These are phyloP conservation scores for Dactylonectria estremocensis DNA, from an alignment of 2,329 filamentous ascomycete species.

Conservation along the genomic window DNA sequence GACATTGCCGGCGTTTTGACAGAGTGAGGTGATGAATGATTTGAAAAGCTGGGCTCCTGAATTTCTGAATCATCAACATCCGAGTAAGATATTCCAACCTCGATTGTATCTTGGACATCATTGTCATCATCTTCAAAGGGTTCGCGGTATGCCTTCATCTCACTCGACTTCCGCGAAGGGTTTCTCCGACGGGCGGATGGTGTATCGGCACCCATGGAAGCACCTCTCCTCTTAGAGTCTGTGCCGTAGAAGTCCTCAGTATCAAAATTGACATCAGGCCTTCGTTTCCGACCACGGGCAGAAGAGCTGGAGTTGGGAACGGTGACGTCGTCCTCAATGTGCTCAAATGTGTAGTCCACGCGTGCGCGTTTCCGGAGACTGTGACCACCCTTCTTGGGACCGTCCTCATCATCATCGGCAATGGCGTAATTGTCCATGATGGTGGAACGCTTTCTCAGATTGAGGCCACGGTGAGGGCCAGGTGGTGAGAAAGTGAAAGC, in stretches of 20 bases:
- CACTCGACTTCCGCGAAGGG: constrained; percentile 57
- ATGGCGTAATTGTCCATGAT: constrained; percentile 58
- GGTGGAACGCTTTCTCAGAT: constrained; percentile 60
- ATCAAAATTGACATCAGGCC: constrained; percentile 54
- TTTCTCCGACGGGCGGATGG: constrained; percentile 58
- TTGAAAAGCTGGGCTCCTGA: constrained; percentile 44
- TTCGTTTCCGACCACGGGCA: constrained; percentile 56
- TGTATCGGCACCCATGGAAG: constrained; percentile 55
- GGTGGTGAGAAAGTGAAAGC: constrained; percentile 57
- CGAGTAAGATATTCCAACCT: constrained; percentile 64
- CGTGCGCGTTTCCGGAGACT: constrained; percentile 70
- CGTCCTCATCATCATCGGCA: constrained; percentile 63
- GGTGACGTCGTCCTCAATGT: constrained; percentile 64
- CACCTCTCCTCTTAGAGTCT: constrained; percentile 55
- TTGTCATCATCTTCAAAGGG: constrained; percentile 58
- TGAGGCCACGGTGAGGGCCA: constrained; percentile 47
- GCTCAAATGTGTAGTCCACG: constrained; percentile 71
- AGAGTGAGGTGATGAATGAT: constrained; percentile 49
- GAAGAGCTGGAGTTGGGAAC: constrained; percentile 55
- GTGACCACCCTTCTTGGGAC: constrained; percentile 71
- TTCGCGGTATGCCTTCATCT: constrained; percentile 52
- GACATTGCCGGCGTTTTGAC: constrained; percentile 42
- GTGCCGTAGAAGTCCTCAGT: constrained; percentile 51
- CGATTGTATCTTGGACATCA: constrained; percentile 71
- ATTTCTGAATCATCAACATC: constrained; percentile 52